phyloP scores from a whole-genome alignment of 2,329 filamentous ascomycete species.

The Blastomyces silverae region DNA sequence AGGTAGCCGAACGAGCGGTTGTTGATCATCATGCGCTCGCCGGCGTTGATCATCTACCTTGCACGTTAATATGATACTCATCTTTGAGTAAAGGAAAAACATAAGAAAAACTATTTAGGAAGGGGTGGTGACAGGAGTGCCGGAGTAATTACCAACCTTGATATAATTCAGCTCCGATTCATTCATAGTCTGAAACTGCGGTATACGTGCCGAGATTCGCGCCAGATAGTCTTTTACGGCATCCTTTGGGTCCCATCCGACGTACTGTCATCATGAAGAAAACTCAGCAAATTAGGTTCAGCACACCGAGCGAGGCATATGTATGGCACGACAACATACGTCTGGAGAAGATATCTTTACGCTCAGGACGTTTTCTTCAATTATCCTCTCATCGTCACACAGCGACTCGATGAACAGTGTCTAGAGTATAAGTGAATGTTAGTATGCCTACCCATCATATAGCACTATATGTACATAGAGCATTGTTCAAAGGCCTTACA shows the following conservation, averaged over 20 bases:
- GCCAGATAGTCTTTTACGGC: constrained; percentile 86
- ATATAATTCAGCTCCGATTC: constrained; percentile 93
- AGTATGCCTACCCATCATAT: not conserved
- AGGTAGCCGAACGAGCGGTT: constrained; percentile 96
- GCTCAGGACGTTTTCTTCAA: constrained; percentile 91
- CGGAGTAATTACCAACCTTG: constrained; percentile 48
- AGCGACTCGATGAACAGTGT: constrained; percentile 95
- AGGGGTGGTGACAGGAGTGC: not conserved
- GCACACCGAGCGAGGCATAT: not conserved
- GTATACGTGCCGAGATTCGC: constrained; percentile 86
- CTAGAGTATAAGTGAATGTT: constrained; percentile 40
- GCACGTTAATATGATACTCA: not conserved
- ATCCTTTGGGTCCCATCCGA: constrained; percentile 84
- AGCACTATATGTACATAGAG: not conserved
- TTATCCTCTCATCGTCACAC: constrained; percentile 86
- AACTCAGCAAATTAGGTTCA: constrained; percentile 11
- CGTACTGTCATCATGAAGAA: constrained; percentile 52
- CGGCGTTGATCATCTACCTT: constrained; percentile 83
- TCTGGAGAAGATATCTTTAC: constrained; percentile 98
- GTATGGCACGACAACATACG: constrained; percentile 46
- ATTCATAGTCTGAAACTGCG: constrained; percentile 93
- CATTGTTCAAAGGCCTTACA: constrained; percentile 41
- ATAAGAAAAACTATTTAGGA: not conserved
- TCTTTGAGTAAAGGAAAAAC: not conserved
- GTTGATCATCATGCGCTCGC: constrained; percentile 87